These are phyloP conservation scores for Yamadazyma pseudoaaseri DNA, from an alignment of 1,139 yeast species.

Conservation along the genomic window DNA sequence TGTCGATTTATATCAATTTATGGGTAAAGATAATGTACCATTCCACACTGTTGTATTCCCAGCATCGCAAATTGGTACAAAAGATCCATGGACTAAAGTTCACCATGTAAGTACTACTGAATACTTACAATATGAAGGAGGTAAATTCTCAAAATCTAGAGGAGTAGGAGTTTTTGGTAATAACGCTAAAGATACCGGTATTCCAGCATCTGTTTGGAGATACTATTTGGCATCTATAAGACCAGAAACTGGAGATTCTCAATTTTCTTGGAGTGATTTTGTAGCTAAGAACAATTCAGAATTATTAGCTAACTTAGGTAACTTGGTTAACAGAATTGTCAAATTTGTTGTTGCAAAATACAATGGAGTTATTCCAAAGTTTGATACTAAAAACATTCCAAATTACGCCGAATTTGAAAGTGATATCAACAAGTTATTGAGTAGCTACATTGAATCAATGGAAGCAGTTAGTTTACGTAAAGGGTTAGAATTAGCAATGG, in stretches of 20 bases:
- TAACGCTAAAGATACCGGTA: slow-evolving; percentile 90
- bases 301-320: slow-evolving; percentile 92
- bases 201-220: slow-evolving; percentile 95
- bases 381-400: slow-evolving; percentile 44
- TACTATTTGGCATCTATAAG: slow-evolving; percentile 89
- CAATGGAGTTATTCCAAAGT: slow-evolving; percentile 82
- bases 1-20: slow-evolving; percentile 87
- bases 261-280: slow-evolving; percentile 95
- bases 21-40: slow-evolving; percentile 99
- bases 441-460: slow-evolving; percentile 65
- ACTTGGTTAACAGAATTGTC: slow-evolving; percentile 89
- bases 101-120: slow-evolving; percentile 94
- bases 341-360: slow-evolving; percentile 90
- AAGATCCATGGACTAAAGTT: slow-evolving; percentile 85
- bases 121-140: slow-evolving; percentile 95
- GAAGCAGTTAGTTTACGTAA: slow-evolving; percentile 80
- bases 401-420: slow-evolving; percentile 49
- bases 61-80: slow-evolving; percentile 83
- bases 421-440: slow-evolving; percentile 64
- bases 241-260: slow-evolving; percentile 95
- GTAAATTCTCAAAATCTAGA: slow-evolving; percentile 95
- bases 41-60: slow-evolving; percentile 99
- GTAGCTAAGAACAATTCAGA: slow-evolving; percentile 92
- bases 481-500: slow-evolving; percentile 90
- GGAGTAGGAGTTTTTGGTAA: slow-evolving; percentile 98